Evolutionary conservation across 1,284 basidiomycete species (phyloP).

Genomic region (Sanghuangporus sanghuang): DNA sequence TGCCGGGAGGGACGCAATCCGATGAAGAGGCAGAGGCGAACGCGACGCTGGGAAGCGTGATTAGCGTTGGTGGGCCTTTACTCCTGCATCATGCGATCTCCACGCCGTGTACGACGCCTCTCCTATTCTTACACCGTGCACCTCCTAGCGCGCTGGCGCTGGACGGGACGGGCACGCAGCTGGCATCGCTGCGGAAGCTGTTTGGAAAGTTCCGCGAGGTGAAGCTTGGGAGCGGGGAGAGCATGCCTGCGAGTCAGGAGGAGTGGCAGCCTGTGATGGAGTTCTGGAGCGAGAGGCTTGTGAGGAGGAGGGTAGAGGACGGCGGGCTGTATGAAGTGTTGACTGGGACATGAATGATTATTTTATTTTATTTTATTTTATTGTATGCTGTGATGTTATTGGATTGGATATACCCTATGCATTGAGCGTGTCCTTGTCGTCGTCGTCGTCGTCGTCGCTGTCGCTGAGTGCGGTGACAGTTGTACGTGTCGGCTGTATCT

Average conservation of each 20-base stretch:
- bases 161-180: slow-evolving; percentile 30
- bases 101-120: slow-evolving; percentile 50
- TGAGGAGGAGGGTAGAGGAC: slow-evolving; percentile 36
- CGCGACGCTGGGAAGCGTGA: slow-evolving; percentile 55
- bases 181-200: slow-evolving; percentile 53
- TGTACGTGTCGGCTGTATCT: too few relatives aligned
- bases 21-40: slow-evolving; percentile 3
- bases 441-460: too few relatives aligned
- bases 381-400: background rate
- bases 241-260: slow-evolving; percentile 71
- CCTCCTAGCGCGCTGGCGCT: slow-evolving; percentile 40
- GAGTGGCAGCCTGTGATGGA: slow-evolving; percentile 84
- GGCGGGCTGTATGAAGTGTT: slow-evolving; percentile 72
- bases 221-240: slow-evolving; percentile 38
- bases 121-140: slow-evolving; percentile 57
- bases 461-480: too few relatives aligned
- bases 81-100: slow-evolving; percentile 69
- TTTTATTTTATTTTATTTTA: background rate
- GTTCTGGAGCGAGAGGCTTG: slow-evolving; percentile 77
- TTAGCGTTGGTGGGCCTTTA: slow-evolving; percentile 66
- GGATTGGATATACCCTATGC: too few relatives aligned
- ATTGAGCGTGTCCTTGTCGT: too few relatives aligned
- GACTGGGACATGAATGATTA: slow-evolving; percentile 18
- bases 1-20: background rate
- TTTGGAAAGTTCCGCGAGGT: slow-evolving; percentile 48